Conservation (phyloP, 768 basidiomycete genomes). For the Boletellus sp. region DNA sequence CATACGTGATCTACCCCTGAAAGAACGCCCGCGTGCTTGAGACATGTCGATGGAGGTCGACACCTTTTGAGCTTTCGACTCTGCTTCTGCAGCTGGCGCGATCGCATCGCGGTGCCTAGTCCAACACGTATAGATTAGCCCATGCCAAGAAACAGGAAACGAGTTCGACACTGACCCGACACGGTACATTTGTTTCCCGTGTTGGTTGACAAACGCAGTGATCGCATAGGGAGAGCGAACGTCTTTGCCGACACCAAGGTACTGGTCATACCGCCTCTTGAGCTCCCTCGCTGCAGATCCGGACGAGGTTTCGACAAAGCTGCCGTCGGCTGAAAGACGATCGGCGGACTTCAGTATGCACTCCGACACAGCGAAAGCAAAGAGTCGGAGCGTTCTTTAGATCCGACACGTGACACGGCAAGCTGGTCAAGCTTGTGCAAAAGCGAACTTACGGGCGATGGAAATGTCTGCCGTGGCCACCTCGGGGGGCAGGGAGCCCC, state of each 20-base stretch:
- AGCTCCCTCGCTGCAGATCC: constrained; percentile 72
- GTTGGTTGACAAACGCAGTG: constrained; percentile 78
- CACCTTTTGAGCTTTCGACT: constrained; percentile 35
- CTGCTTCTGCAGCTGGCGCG: constrained; percentile 58
- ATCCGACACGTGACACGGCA: constrained; percentile 3
- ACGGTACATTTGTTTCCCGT: constrained; percentile 74
- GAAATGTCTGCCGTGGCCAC: constrained; percentile 54
- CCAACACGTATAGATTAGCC: background rate
- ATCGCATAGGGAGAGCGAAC: constrained; percentile 77
- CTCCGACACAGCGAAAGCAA: background rate
- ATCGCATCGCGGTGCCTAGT: constrained; percentile 56
- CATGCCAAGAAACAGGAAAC: background rate
- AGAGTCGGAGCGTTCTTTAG: background rate
- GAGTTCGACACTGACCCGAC: constrained; percentile 55
- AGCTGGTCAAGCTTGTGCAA: background rate
- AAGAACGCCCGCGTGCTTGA: constrained; percentile 31
- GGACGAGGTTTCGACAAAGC: constrained; percentile 77
- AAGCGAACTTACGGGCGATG: constrained; percentile 49
- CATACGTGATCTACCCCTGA: constrained; percentile 59
- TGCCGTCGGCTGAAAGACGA: constrained; percentile 57
- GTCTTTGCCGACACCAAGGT: constrained; percentile 60
- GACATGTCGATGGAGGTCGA: constrained; percentile 34
- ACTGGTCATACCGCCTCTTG: constrained; percentile 71
- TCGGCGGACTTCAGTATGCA: constrained; percentile 3
- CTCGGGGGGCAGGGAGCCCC: constrained; percentile 46